A percentile compares a stretch with the other conserved stretches of the same genome.
phyloP scores from a whole-genome alignment of 2,329 filamentous ascomycete species.

The Nannizziopsis arthrosporioides region DNA sequence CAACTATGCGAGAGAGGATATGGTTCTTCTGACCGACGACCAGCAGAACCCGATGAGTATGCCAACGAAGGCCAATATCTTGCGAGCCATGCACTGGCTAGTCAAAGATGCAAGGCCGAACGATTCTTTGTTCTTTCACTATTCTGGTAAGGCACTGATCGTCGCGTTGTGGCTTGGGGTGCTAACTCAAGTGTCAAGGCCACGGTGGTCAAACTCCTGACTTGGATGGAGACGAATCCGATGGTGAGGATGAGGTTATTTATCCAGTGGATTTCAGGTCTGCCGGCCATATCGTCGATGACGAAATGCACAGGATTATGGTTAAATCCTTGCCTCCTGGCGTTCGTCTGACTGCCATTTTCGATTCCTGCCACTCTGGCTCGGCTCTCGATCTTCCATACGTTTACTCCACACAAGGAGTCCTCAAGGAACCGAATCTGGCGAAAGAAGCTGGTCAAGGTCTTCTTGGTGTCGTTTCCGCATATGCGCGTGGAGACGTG shows the following conservation, averaged over 20 bases:
- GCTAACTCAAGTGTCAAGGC: conserved; percentile 33
- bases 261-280: conserved; percentile 62
- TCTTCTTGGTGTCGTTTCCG: conserved; percentile 54
- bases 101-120: conserved; percentile 87
- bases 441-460: conserved; percentile 57
- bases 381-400: conserved; percentile 56
- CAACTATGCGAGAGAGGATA: conserved; percentile 86
- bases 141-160: conserved; percentile 54
- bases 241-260: conserved; percentile 67
- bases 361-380: conserved; percentile 57
- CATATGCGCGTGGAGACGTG: conserved; percentile 75
- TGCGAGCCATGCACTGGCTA: conserved; percentile 95
- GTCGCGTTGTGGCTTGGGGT: not conserved
- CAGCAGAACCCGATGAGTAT: conserved; percentile 96
- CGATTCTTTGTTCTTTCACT: conserved; percentile 95
- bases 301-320: conserved; percentile 66
- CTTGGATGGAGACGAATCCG: conserved; percentile 62
- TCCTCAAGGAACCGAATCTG: conserved; percentile 58
- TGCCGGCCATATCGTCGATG: conserved; percentile 64
- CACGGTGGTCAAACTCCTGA: conserved; percentile 68
- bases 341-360: conserved; percentile 62
- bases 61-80: conserved; percentile 87
- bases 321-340: conserved; percentile 68
- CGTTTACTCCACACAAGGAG: conserved; percentile 54
- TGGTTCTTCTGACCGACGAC: conserved; percentile 93